Conservation (phyloP, 441 rosid genomes). For the Metrosideros polymorpha region DNA sequence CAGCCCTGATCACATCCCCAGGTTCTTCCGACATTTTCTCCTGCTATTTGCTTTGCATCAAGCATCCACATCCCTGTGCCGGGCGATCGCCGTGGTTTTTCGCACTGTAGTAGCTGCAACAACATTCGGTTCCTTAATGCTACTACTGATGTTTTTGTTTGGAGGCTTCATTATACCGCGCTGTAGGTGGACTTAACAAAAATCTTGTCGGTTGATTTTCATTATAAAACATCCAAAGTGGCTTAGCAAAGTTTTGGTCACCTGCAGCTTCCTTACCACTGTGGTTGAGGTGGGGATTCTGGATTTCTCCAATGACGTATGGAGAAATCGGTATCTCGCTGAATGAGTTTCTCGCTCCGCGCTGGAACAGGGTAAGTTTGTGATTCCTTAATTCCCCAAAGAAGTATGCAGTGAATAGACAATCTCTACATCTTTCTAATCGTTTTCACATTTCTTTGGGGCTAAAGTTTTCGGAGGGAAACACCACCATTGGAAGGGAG, state of each 20-base stretch:
- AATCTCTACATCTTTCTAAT: not conserved
- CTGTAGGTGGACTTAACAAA: not conserved
- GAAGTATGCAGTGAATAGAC: not conserved
- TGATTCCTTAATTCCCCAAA: not conserved
- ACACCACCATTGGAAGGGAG: constrained; percentile 33
- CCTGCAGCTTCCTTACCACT: constrained; percentile 45
- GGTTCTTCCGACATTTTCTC: constrained; percentile 1
- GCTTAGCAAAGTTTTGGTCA: not conserved
- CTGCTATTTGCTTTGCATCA: not conserved
- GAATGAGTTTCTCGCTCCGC: constrained; percentile 61
- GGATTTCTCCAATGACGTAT: constrained; percentile 48
- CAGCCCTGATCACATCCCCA: not conserved
- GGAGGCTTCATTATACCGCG: constrained; percentile 2
- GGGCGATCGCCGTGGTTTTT: not conserved
- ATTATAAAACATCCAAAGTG: not conserved
- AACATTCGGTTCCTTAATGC: not conserved
- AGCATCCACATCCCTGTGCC: not conserved
- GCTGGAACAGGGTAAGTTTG: constrained; percentile 42
- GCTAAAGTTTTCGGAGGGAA: constrained; percentile 17
- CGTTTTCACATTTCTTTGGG: not conserved
- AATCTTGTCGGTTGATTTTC: not conserved
- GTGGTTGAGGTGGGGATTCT: constrained; percentile 72
- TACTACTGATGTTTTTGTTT: constrained; percentile 3
- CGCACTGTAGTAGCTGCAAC: not conserved
- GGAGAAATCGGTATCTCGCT: constrained; percentile 10